Evolutionary conservation across 169 alveolate genomes (phyloP), one percentile per base, ranked within the genome.

Genomic region (Plasmodium malariae): DNA sequence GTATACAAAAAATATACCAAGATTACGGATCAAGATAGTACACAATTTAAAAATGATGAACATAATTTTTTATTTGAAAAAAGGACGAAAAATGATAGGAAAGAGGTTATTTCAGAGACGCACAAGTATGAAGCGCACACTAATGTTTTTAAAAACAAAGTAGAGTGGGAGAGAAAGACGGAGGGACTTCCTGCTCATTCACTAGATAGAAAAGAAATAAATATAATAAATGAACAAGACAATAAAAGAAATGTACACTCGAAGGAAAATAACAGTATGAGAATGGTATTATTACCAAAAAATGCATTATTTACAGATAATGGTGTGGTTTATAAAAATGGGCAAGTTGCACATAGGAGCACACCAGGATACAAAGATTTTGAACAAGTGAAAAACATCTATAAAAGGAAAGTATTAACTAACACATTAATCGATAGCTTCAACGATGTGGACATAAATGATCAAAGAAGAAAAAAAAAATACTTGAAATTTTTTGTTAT

Each of bases 341-440:
- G 0, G 19, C 43, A 48, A 26, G 40, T 26, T 17, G 3, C 1
- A 11, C 4, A 43, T 24, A 48, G 28, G 17, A 34, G 19, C 37
- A 74, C 21, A 43, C 51, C 40, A 14, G 6, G 54, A 19, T 4
- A 43, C 21, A 59, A 30, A 14, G 17, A 62, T 76, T 37, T 32
- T 7, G 37, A 62, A 3, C 0, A 37, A 9, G 32, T n/a, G 11
- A 76, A 51, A 36, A 28, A 62, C 5, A 21, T 45, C 3, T 68
- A 28, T 57, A 70, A 67, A 59, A 57, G 19, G 37, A 83, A 67
- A 11, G 63, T 59, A 2, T 48, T 83, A 36, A 67, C 26, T 11
- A 83, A 68, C 72, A 83, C 91, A 21, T 19, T 83, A 70, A 83
- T 83, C 32, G 85, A 83, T 48, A 83, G 68, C 48, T 83, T 83